Base-by-base conservation (phyloP, 2,329 filamentous ascomycete genomes). In the Onygenales sp. region DNA sequence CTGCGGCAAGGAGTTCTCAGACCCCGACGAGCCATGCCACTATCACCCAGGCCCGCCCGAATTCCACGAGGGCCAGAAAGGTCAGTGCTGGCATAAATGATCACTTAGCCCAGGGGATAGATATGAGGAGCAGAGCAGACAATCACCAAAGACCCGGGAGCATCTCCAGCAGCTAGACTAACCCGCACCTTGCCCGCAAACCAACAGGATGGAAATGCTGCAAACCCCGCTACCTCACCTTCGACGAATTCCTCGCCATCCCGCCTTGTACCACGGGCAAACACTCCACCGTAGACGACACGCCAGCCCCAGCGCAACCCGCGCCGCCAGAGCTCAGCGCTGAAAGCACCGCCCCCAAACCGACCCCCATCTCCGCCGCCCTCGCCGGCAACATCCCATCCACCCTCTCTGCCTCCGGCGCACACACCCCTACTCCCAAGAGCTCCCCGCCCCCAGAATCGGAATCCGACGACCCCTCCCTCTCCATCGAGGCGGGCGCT, bases 41-140 rank as follows among this genome's bases (percentile, higher is more conserved):
- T 97, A 96, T 75, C 93, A 98, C 73, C 89, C 92, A 43, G 91
- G 91, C 53, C 88, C 91, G 59, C 93, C 93, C 45, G 79, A 93
- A 68, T 98, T 98, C 71, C 93, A 97, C 70, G 93, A 98, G 75
- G 93, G 93, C 57, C 92, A 96, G 74, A 97, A 98, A 84, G 93
- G 92, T 95, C 76, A 67, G 74, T 67, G 61, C 57, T 39, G 36
- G 36, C 9, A 10, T 39, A 37, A 7, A 37, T 37, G 34, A 39
- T 39, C 9, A 39, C 36, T n/a, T 10, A 39, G 13, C 36, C 36
- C 9, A 39, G 13, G 21, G 21, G 21, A 27, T 27, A 27, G 21
- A 45, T 45, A 45, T 13, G 11, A 8, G 42, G 21, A 27, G 31
- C 6, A 11, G 11, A 45, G 13, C 27, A 21, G 27, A 10, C 21